Evolutionary conservation across 2,329 filamentous ascomycete species (phyloP).

Genomic region (Catunica adiposa): DNA sequence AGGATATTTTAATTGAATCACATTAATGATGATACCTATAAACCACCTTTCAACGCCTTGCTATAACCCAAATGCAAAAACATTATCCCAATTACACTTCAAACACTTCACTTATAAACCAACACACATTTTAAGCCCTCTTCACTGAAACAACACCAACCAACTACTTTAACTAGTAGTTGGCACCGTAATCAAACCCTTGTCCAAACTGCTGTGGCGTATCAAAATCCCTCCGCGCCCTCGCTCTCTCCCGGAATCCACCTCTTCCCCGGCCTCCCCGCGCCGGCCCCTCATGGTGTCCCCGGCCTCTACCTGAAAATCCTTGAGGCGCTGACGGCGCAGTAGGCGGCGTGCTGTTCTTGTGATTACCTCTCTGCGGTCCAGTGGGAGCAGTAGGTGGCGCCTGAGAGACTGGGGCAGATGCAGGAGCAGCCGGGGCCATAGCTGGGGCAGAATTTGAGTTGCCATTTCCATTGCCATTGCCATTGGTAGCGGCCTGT

Average conservation of each 20-base stretch:
- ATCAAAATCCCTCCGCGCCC: constrained; percentile 13
- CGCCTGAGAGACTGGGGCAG: not conserved
- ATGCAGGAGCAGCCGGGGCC: too few species aligned
- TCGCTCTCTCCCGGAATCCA: constrained; percentile 11
- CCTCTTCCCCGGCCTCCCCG: constrained; percentile 11
- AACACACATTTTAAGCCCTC: not conserved
- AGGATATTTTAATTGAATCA: too few species aligned
- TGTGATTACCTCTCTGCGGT: not conserved
- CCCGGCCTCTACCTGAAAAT: not conserved
- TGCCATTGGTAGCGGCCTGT: not conserved
- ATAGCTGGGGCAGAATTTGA: too few species aligned
- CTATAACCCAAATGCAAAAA: not conserved
- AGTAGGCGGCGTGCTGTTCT: constrained; percentile 1
- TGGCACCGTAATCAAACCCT: constrained; percentile 13
- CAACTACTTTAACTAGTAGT: constrained; percentile 6
- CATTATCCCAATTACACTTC: not conserved
- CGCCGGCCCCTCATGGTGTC: constrained; percentile 4
- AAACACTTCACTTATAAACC: not conserved
- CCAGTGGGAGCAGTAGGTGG: constrained; percentile 6
- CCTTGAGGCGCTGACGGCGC: constrained; percentile 15
- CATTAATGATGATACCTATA: too few species aligned
- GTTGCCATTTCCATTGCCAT: not conserved
- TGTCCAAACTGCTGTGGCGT: constrained; percentile 14
- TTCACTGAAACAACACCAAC: not conserved
- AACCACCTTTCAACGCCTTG: not conserved